These are phyloP conservation scores for Bisporella sp. DNA, from an alignment of 2,329 filamentous ascomycete genomes.

Conservation along the genomic window DNA sequence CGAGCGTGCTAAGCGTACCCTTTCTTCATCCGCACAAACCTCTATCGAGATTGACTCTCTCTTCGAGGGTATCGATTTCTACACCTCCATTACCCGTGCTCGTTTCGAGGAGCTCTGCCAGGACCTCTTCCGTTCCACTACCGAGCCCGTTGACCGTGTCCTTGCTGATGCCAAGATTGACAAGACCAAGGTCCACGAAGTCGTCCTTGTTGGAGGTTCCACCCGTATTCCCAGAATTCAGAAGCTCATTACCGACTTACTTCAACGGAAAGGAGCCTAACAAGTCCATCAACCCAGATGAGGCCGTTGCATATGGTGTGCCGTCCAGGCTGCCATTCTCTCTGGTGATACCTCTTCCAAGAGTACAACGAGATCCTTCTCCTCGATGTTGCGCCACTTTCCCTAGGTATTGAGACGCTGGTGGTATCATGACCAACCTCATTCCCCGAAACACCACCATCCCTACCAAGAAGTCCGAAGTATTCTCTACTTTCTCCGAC, in stretches of 20 bases:
- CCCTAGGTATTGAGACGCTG: slow-evolving; percentile 97
- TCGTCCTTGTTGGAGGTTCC: slow-evolving; percentile 95
- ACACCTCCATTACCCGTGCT: slow-evolving; percentile 97
- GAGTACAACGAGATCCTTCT: slow-evolving; percentile 97
- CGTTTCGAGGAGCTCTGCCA: slow-evolving; percentile 99
- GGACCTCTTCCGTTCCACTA: slow-evolving; percentile 95
- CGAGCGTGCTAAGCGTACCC: slow-evolving; percentile 98
- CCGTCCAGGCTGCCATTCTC: slow-evolving; percentile 94
- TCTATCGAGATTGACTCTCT: slow-evolving; percentile 99
- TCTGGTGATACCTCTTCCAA: slow-evolving; percentile 95
- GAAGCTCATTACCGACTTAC: slow-evolving; percentile 98
- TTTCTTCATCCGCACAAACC: slow-evolving; percentile 93
- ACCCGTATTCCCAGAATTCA: slow-evolving; percentile 99
- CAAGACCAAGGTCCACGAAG: slow-evolving; percentile 97
- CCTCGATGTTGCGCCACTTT: slow-evolving; percentile 91
- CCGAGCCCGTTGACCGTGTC: slow-evolving; percentile 96
- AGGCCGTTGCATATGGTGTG: slow-evolving; percentile 97
- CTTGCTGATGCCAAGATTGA: slow-evolving; percentile 94
- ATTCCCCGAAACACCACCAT: slow-evolving; percentile 99
- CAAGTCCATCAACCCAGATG: slow-evolving; percentile 99
- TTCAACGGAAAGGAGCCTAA: slow-evolving; percentile 99
- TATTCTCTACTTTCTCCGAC: slow-evolving; percentile 98
- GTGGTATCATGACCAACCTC: slow-evolving; percentile 99
- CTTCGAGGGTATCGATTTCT: slow-evolving; percentile 97
- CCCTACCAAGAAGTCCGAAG: slow-evolving; percentile 98